These are phyloP conservation scores for Chytriomyces sp. DNA, from an alignment of 192 early-diverging fungal species.

Conservation along the genomic window DNA sequence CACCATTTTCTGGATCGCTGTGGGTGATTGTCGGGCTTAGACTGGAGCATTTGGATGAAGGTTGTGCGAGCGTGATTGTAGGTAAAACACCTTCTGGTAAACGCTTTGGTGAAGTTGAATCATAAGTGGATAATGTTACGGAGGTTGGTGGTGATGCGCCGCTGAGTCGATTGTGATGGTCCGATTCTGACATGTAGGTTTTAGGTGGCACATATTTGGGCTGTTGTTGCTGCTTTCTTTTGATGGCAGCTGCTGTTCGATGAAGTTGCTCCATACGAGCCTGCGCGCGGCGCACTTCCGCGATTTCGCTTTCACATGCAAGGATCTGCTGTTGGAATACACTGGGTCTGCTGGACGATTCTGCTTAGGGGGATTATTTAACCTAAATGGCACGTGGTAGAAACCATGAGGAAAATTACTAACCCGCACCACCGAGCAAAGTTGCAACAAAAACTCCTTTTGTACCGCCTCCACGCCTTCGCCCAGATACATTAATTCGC, in stretches of 20 bases:
- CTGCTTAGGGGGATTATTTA: too few relatives aligned
- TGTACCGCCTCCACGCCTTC: neutral
- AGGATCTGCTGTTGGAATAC: neutral
- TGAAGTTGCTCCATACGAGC: constrained; percentile 5
- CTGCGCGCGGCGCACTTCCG: neutral
- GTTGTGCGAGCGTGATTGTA: too few relatives aligned
- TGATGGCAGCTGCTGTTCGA: neutral
- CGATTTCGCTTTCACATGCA: constrained; percentile 6
- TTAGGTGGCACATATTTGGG: neutral
- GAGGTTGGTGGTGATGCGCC: neutral
- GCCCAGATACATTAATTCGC: neutral
- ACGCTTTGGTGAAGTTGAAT: neutral
- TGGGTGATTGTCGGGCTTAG: too few relatives aligned
- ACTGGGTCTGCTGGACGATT: neutral
- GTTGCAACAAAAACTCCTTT: neutral
- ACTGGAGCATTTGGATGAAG: too few relatives aligned
- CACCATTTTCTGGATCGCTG: too few relatives aligned
- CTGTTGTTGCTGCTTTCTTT: neutral
- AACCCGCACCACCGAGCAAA: too few relatives aligned
- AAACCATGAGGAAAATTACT: too few relatives aligned
- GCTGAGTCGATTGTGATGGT: neutral
- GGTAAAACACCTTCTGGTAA: too few relatives aligned
- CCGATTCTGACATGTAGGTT: neutral
- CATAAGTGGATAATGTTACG: neutral
- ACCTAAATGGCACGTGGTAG: too few relatives aligned